Base-by-base conservation (phyloP, 2,329 filamentous ascomycete species). In the Sclerotinia sclerotiorum region DNA sequence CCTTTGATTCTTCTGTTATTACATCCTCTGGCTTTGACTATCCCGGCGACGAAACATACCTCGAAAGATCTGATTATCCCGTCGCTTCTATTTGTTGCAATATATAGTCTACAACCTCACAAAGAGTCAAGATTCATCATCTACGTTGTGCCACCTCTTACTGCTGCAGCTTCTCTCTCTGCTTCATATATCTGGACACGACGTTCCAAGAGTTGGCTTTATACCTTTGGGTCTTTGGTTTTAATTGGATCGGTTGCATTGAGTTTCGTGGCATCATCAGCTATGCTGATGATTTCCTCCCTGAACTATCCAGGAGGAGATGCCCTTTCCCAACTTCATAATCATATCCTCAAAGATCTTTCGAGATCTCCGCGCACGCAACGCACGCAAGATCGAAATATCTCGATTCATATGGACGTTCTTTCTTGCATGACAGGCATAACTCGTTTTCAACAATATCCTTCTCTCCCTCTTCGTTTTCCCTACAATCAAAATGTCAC, bases 81-180 rank as follows among this genome's bases (percentile, higher is more conserved):
- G 0, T 84, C 86, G 13, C 72, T 96, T 1, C 79, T 85, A 42
- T 99, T 94, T 78, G 83, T 96, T 27, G 84, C 84, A 5, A 79
- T 96, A 55, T 98, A 97, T 82, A 97, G 93, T 71, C 74, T 93
- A 63, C 90, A 97, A 70, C 94, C 94, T 0, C 95, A 99, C 81
- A 99, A 99, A 78, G 95, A 99, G 81, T 91, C 93, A 78, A 91
- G 95, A 24, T 99, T 99, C 82, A 89, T 99, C 73, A 88, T 98
- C 75, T 98, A 98, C 80, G 84, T 88, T 65, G 84, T 97, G 32
- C 95, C 95, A 0, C 84, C 90, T 0, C 81, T 98, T 42, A 97
- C 94, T 0, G 90, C 90, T 15, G 86, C 89, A 3, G 90, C 93
- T 0, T 89, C 92, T 3, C 83, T 92, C 5, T 89, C 88, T 27